Base-by-base conservation (phyloP, 352 stramenopile species). In the Phytopythium chamaehyphon region DNA sequence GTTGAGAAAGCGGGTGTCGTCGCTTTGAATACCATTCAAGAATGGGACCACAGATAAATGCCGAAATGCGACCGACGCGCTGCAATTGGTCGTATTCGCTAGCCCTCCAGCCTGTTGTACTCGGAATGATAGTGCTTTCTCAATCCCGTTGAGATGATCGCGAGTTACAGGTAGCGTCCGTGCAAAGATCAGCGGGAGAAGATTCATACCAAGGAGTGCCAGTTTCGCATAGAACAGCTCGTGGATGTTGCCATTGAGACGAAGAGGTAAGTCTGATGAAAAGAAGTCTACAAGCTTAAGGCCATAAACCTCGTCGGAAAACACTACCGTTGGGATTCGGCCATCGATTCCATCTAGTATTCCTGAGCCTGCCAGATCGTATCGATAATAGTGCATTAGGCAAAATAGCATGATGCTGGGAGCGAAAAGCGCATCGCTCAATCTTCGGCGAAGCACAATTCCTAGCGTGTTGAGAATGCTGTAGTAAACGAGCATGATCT, bases 401-500 rank as follows among this genome's bases (percentile, higher is more conserved):
- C 43, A 66, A 8, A 78, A 42, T 2, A 46, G 6, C 0, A 66
- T 18, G 1, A 74, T 35, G 3, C 61, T 72, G 15, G 68, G 68
- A 2, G 57, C 57, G 36, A 74, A 74, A 1, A 73, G 22, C 1
- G 35, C 42, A 35, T 71, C 67, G 28, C 47, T 62, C 16, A 69
- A 43, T 4, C 70, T 60, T 2, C 70, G 57, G 9, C 62, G 61
- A 1, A 55, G 21, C 0, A 61, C 15, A 55, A 72, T 73, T 0
- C 43, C 58, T 3, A 62, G n/a, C 11, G 47, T 21, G 36, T 80
- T 76, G 31, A 74, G 54, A 12, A 76, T 1, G 31, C 70, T 81
- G 64, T 48, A 75, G 51, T 56, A 40, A 1, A 55, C 40, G 11
- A 72, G 38, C 18, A 61, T 39, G 14, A 65, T 40, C 37, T 72